Conservation (phyloP, 2,329 filamentous ascomycete species). For the Allantophomopsis lycopodina region DNA sequence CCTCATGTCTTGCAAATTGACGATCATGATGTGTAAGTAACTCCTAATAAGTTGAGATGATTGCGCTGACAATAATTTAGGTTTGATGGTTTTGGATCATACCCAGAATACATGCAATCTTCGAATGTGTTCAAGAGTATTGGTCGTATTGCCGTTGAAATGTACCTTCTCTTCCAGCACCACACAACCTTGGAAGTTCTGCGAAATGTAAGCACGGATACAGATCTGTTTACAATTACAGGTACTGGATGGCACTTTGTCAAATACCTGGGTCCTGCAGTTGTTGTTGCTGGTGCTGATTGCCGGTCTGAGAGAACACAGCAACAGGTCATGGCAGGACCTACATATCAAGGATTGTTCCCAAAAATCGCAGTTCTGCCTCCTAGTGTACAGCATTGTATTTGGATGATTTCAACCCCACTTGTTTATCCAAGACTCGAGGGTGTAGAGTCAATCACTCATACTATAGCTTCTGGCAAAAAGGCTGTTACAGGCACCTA, state of each 20-base stretch:
- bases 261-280: slow-evolving; percentile 85
- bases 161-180: slow-evolving; percentile 97
- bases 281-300: slow-evolving; percentile 82
- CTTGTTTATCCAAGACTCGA: slow-evolving; percentile 85
- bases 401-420: slow-evolving; percentile 91
- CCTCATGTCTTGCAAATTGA: slow-evolving; percentile 87
- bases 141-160: slow-evolving; percentile 85
- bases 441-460: slow-evolving; percentile 78
- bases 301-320: slow-evolving; percentile 85
- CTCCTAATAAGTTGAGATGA: background rate
- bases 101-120: slow-evolving; percentile 96
- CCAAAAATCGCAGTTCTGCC: slow-evolving; percentile 87
- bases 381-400: slow-evolving; percentile 86
- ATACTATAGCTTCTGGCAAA: slow-evolving; percentile 88
- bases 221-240: slow-evolving; percentile 90
- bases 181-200: slow-evolving; percentile 92
- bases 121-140: slow-evolving; percentile 98
- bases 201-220: slow-evolving; percentile 74
- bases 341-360: slow-evolving; percentile 94
- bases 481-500: slow-evolving; percentile 94
- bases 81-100: slow-evolving; percentile 94
- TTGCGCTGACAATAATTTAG: slow-evolving; percentile 27
- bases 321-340: slow-evolving; percentile 84
- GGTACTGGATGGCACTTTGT: slow-evolving; percentile 98
- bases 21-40: slow-evolving; percentile 90